A percentile compares a stretch with the other conserved stretches of the same genome.
phyloP scores from a whole-genome alignment of 352 stramenopile species.

The Globisporangium megalacanthum region DNA sequence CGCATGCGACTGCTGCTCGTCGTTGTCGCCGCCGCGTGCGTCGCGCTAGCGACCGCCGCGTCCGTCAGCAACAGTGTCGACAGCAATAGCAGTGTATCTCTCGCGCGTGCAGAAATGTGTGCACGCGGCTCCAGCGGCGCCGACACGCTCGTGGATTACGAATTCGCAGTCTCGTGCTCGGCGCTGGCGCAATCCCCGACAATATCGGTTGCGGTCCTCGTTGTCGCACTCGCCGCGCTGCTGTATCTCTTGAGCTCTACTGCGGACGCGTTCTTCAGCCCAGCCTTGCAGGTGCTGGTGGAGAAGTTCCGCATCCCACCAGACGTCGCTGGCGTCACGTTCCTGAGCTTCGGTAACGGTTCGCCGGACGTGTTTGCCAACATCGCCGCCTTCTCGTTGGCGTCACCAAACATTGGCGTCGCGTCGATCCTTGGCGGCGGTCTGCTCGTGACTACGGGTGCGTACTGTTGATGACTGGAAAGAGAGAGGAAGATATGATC shows the following conservation, averaged over 20 bases:
- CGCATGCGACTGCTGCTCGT: no score
- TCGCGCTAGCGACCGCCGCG: no score
- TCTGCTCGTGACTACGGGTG: constrained; percentile 64
- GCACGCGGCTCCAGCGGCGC: constrained; percentile 7
- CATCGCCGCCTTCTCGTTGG: constrained; percentile 59
- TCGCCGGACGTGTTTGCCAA: constrained; percentile 80
- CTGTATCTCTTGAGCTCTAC: constrained; percentile 79
- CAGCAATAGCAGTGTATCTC: background rate
- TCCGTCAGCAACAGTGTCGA: no score
- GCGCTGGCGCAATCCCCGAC: constrained; percentile 34
- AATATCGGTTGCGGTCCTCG: constrained; percentile 31
- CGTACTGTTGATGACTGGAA: background rate
- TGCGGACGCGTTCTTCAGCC: constrained; percentile 79
- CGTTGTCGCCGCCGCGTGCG: no score
- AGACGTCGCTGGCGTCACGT: constrained; percentile 69
- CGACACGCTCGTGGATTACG: constrained; percentile 64
- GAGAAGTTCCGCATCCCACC: constrained; percentile 73
- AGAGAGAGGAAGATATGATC: background rate
- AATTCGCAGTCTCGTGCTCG: constrained; percentile 53
- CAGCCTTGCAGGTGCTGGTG: constrained; percentile 63
- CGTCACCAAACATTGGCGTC: constrained; percentile 63
- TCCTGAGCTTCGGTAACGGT: constrained; percentile 78
- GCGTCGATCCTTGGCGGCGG: constrained; percentile 65
- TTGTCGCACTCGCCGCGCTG: constrained; percentile 49
- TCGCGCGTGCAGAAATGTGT: constrained; percentile 1